Conservation (phyloP, 2,329 filamentous ascomycete species). For the Sporothrix luriei region DNA sequence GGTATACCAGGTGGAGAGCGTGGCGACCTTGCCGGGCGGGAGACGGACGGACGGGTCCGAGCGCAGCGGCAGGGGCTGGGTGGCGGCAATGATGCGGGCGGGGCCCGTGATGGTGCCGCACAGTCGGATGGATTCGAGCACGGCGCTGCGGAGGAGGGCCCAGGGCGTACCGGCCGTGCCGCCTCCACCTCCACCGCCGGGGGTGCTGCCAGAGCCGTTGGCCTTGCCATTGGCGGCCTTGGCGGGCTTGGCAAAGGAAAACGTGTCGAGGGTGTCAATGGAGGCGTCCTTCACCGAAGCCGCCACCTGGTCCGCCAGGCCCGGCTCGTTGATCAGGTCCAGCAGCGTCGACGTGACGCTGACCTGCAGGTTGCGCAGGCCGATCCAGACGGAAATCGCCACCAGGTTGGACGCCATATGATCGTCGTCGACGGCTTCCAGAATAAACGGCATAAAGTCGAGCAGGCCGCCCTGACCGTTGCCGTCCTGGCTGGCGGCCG, state of each 20-base stretch:
- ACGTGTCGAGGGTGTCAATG: constrained; percentile 22
- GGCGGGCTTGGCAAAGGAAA: constrained; percentile 16
- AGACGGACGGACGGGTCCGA: constrained; percentile 23
- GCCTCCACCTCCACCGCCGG: too few relatives aligned
- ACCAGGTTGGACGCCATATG: constrained; percentile 27
- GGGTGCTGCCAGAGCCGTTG: neutral
- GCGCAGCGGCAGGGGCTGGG: constrained; percentile 10
- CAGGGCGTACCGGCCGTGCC: constrained; percentile 26
- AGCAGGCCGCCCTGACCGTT: constrained; percentile 27
- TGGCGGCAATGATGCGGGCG: constrained; percentile 28
- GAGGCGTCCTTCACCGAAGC: constrained; percentile 12
- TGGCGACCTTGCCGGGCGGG: constrained; percentile 28
- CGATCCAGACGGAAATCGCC: constrained; percentile 30
- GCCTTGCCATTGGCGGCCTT: neutral
- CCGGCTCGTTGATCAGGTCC: constrained; percentile 32
- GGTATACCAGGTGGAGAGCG: constrained; percentile 25
- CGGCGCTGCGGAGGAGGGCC: constrained; percentile 29
- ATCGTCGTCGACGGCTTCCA: constrained; percentile 30
- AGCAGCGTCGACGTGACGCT: constrained; percentile 29
- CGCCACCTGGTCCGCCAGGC: constrained; percentile 26
- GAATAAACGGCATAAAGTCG: constrained; percentile 32
- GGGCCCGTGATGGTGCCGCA: constrained; percentile 29
- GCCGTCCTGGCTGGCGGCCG: constrained; percentile 15
- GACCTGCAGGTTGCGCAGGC: constrained; percentile 32
- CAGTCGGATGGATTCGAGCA: constrained; percentile 31